Evolutionary conservation across 2,329 filamentous ascomycete genomes (phyloP).

Genomic region (Calonectria leucothoes): DNA sequence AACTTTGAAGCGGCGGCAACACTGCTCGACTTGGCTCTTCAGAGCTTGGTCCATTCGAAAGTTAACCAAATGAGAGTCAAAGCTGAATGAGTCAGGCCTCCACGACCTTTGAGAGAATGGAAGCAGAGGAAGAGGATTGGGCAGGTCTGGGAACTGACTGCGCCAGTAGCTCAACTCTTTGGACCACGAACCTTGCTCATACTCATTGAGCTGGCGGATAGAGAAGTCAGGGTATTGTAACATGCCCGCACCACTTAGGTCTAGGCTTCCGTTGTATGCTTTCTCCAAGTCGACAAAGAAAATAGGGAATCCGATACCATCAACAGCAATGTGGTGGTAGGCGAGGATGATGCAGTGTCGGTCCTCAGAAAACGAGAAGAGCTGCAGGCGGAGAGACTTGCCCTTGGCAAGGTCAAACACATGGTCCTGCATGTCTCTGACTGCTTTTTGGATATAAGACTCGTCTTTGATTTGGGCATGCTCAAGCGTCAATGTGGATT

Average conservation of each 20-base stretch:
- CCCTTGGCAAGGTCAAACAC: not conserved
- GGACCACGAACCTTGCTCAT: not conserved
- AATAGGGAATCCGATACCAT: not conserved
- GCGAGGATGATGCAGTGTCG: not conserved
- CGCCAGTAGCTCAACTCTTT: constrained; percentile 20
- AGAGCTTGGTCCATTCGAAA: not conserved
- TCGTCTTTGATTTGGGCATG: not conserved
- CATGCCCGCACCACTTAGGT: not conserved
- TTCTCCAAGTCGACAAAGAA: not conserved
- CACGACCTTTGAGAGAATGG: constrained; percentile 11
- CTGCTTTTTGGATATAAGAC: not conserved
- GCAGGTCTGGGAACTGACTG: constrained; percentile 3
- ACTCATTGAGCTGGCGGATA: not conserved
- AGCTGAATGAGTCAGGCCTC: not conserved
- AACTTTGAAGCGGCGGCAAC: not conserved
- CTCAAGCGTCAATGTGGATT: not conserved
- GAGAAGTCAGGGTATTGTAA: not conserved
- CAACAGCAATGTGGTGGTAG: not conserved
- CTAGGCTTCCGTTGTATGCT: not conserved
- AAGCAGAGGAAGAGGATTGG: constrained; percentile 8
- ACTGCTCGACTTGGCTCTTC: not conserved
- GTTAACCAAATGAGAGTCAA: not conserved
- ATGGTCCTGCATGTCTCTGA: not conserved
- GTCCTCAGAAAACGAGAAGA: not conserved
- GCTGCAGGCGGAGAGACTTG: not conserved